These are phyloP conservation scores for Starmerella vitae DNA, from an alignment of 805 yeast species.

Conservation along the genomic window DNA sequence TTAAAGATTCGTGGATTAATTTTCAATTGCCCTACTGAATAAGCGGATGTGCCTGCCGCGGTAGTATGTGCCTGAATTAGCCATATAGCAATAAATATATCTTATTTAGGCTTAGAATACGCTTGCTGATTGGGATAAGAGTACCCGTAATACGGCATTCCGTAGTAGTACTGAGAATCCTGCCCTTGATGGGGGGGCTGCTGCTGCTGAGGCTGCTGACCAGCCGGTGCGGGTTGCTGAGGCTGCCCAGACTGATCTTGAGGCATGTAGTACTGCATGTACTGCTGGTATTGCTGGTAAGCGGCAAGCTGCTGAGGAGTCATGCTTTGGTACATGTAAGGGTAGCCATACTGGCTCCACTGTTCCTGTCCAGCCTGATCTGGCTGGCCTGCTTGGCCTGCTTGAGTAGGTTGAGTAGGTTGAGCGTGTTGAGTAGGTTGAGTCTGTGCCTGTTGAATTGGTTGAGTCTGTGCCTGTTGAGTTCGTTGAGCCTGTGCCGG, in stretches of 20 bases:
- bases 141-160: background rate
- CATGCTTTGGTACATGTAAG: slow-evolving; percentile 3
- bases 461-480: background rate
- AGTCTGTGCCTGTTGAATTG: background rate
- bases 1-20: too few relatives aligned
- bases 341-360: background rate
- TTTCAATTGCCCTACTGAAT: too few relatives aligned
- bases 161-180: slow-evolving; percentile 2
- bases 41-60: too few relatives aligned
- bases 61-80: too few relatives aligned
- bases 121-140: background rate
- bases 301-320: slow-evolving; percentile 9
- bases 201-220: slow-evolving; percentile 1
- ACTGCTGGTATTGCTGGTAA: slow-evolving; percentile 10
- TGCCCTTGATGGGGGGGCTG: background rate
- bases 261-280: slow-evolving; percentile 17
- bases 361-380: background rate
- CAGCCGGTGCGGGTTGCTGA: background rate
- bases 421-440: background rate
- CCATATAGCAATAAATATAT: too few relatives aligned
- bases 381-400: background rate
- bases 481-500: background rate
- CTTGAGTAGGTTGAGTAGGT: background rate
- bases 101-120: too few relatives aligned
- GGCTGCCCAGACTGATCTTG: slow-evolving; percentile 1